Conservation (phyloP, 2,329 filamentous ascomycete species). For the Pseudopyricularia javanii region DNA sequence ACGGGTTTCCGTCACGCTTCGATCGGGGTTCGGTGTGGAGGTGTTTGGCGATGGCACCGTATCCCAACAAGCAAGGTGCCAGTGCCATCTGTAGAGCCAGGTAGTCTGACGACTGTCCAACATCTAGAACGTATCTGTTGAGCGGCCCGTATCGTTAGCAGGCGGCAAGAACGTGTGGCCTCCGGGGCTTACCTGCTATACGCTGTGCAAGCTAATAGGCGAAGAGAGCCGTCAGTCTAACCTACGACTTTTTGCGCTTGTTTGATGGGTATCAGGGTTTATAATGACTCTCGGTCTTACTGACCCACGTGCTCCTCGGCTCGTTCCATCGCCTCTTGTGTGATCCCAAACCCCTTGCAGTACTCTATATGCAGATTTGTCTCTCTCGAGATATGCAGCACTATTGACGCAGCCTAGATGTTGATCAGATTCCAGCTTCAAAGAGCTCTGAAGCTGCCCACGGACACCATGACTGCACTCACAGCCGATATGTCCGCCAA, state of each 20-base stretch:
- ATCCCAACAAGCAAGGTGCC: constrained; percentile 82
- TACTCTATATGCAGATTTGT: constrained; percentile 73
- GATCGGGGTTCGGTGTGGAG: constrained; percentile 53
- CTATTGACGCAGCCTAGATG: constrained; percentile 36
- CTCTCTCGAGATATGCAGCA: constrained; percentile 67
- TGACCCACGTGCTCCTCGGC: constrained; percentile 64
- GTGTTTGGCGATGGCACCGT: constrained; percentile 65
- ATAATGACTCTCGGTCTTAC: constrained; percentile 2
- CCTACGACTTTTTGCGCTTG: constrained; percentile 12
- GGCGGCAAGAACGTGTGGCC: neutral
- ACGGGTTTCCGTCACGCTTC: constrained; percentile 53
- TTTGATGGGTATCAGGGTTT: neutral
- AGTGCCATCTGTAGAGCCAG: constrained; percentile 75
- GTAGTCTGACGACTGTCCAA: constrained; percentile 81
- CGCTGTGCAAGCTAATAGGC: constrained; percentile 24
- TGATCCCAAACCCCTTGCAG: constrained; percentile 69
- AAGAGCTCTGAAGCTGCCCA: neutral
- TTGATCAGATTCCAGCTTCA: neutral
- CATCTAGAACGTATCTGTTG: constrained; percentile 52
- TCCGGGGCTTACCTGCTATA: constrained; percentile 16
- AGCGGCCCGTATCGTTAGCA: neutral
- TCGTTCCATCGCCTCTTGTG: constrained; percentile 57
- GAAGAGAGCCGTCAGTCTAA: neutral
- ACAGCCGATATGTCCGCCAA: constrained; percentile 63
- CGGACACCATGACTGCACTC: constrained; percentile 13